phyloP scores from a whole-genome alignment of 2,329 filamentous ascomycete genomes.

The Fusarium abutilonis region DNA sequence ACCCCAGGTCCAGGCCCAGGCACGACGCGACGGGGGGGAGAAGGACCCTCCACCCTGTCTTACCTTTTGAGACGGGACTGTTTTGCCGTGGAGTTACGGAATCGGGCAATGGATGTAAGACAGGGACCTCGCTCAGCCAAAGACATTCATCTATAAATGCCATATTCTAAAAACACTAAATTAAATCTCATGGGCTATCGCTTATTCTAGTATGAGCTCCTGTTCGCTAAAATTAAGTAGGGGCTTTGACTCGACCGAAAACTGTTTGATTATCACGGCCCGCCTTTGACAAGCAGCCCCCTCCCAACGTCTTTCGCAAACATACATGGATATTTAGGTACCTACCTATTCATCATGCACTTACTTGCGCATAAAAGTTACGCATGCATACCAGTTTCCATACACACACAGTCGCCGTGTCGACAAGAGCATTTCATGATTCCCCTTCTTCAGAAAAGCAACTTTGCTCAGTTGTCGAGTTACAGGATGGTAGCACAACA shows the following conservation, averaged over 20 bases:
- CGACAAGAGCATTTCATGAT: too few relatives aligned
- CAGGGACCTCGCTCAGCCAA: too few relatives aligned
- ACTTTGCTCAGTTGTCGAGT: slow-evolving; percentile 12
- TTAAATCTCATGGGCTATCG: too few relatives aligned
- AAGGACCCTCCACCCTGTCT: slow-evolving; percentile 3
- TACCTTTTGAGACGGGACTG: too few relatives aligned
- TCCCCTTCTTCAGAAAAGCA: background rate
- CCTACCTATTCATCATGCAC: background rate
- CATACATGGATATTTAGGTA: background rate
- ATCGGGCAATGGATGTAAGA: too few relatives aligned
- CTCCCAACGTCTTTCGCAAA: slow-evolving; percentile 9
- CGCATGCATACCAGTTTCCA: background rate
- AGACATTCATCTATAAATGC: too few relatives aligned
- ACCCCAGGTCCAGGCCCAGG: slow-evolving; percentile 1
- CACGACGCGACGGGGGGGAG: background rate
- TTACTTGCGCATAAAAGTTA: too few relatives aligned
- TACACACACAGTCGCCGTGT: too few relatives aligned
- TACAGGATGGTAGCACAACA: slow-evolving; percentile 19
- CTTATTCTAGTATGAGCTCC: too few relatives aligned
- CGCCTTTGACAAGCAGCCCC: background rate
- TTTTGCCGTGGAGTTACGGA: too few relatives aligned
- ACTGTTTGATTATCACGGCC: slow-evolving; percentile 2
- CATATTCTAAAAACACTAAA: too few relatives aligned
- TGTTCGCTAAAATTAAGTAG: too few relatives aligned
- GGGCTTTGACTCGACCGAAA: background rate